phyloP scores from a whole-genome alignment of 2,329 filamentous ascomycete genomes.

The Pseudogymnoascus verrucosus region DNA sequence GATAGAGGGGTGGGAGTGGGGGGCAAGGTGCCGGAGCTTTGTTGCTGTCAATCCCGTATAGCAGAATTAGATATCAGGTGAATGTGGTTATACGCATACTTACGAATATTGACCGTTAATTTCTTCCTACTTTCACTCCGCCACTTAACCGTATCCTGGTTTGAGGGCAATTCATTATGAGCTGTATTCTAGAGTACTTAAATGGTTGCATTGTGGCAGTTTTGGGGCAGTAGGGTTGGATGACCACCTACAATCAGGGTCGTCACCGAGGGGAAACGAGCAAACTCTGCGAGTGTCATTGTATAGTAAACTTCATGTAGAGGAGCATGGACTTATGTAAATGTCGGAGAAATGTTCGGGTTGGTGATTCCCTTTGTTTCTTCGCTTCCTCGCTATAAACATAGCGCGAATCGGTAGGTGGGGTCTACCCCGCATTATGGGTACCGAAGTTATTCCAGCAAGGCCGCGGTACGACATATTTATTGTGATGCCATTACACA shows the following conservation, averaged over 20 bases:
- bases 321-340: too few species aligned
- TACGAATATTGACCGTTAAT: background rate
- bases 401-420: background rate
- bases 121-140: background rate
- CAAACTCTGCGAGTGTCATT: too few species aligned
- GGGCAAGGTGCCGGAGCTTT: too few species aligned
- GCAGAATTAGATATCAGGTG: background rate
- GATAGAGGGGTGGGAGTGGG: too few species aligned
- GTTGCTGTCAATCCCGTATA: too few species aligned
- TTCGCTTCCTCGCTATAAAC: too few species aligned
- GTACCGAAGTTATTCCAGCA: background rate
- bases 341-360: too few species aligned
- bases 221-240: background rate
- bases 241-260: background rate
- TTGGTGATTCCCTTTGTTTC: too few species aligned
- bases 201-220: too few species aligned
- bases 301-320: too few species aligned
- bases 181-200: too few species aligned
- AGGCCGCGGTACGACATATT: background rate
- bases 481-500: background rate
- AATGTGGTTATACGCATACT: background rate
- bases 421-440: background rate
- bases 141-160: background rate
- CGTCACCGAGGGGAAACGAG: background rate
- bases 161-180: background rate